Conservation (phyloP, 1,139 yeast genomes). For the Debaryomycetaceae sp. region DNA sequence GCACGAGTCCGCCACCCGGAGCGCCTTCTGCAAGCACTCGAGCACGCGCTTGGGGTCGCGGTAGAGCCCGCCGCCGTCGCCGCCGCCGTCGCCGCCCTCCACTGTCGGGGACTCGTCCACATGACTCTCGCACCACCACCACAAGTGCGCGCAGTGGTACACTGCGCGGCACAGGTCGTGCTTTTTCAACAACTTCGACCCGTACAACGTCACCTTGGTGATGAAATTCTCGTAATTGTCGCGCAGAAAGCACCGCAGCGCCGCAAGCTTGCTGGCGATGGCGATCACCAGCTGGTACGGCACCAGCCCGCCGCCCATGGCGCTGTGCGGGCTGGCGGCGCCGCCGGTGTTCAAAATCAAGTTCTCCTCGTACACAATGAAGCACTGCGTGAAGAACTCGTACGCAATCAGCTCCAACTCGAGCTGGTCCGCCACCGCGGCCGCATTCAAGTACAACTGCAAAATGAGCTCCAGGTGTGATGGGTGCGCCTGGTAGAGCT, state of each 20-base stretch:
- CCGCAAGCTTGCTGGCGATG: conserved; percentile 61
- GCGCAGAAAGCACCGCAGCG: conserved; percentile 50
- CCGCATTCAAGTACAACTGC: conserved; percentile 51
- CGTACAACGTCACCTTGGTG: conserved; percentile 81
- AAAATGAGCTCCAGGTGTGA: conserved; percentile 49
- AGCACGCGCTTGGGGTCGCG: conserved; percentile 42
- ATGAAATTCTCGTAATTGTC: conserved; percentile 78
- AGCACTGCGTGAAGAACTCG: conserved; percentile 86
- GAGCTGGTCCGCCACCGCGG: conserved; percentile 74
- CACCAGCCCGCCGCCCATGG: conserved; percentile 33
- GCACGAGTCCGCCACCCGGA: conserved; percentile 89
- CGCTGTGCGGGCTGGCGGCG: conserved; percentile 31
- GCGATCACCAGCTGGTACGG: conserved; percentile 38
- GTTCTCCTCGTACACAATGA: conserved; percentile 82
- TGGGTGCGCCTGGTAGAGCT: conserved; percentile 50
- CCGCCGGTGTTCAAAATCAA: conserved; percentile 21
- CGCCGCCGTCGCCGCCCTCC: conserved; percentile 8
- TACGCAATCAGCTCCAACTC: conserved; percentile 55
- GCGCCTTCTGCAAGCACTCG: conserved; percentile 56
- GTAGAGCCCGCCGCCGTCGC: conserved; percentile 15
- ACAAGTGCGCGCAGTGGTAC: conserved; percentile 80
- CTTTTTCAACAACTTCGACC: conserved; percentile 82
- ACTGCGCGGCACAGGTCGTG: conserved; percentile 95
- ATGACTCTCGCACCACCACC: conserved; percentile 78
- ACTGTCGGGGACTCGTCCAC: conserved; percentile 27